Conservation (phyloP, 208 protist genomes). For the Angomonas ambiguus region DNA sequence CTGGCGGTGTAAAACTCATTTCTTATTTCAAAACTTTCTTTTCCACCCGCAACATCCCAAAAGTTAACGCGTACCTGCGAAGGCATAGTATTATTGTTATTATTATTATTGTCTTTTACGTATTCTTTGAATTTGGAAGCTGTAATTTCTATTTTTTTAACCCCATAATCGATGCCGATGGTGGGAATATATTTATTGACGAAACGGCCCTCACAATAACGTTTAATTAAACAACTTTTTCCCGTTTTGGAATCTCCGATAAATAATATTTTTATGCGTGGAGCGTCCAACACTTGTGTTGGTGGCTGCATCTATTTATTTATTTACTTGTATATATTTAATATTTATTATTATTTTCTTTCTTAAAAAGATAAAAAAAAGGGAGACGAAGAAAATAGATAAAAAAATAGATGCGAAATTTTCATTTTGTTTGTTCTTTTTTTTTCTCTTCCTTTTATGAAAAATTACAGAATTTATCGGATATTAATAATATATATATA, state of each 20-base stretch:
- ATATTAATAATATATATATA: too few species aligned
- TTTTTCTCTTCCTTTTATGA: not conserved
- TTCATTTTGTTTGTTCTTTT: not conserved
- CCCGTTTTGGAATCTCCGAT: constrained; percentile 87
- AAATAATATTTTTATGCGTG: constrained; percentile 88
- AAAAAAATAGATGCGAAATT: not conserved
- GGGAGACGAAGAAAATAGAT: constrained; percentile 1
- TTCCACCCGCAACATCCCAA: constrained; percentile 92
- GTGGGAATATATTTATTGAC: constrained; percentile 95
- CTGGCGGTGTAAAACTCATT: constrained; percentile 96
- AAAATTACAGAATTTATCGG: too few species aligned
- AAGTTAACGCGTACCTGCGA: constrained; percentile 90
- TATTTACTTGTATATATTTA: constrained; percentile 6
- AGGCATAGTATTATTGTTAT: constrained; percentile 15
- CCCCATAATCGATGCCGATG: constrained; percentile 97
- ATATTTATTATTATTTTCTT: constrained; percentile 2
- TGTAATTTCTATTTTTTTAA: constrained; percentile 80
- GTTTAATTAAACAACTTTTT: constrained; percentile 96
- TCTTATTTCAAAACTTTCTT: constrained; percentile 88
- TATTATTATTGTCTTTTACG: not conserved
- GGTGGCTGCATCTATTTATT: not conserved
- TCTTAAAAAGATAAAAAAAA: constrained; percentile 7
- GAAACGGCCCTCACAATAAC: constrained; percentile 95
- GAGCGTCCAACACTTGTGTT: constrained; percentile 26
- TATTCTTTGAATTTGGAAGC: constrained; percentile 12